A percentile compares a stretch with the other conserved stretches of the same genome.
phyloP scores from a whole-genome alignment of 1,284 basidiomycete species.

The Apiotrichum akiyoshidainum region DNA sequence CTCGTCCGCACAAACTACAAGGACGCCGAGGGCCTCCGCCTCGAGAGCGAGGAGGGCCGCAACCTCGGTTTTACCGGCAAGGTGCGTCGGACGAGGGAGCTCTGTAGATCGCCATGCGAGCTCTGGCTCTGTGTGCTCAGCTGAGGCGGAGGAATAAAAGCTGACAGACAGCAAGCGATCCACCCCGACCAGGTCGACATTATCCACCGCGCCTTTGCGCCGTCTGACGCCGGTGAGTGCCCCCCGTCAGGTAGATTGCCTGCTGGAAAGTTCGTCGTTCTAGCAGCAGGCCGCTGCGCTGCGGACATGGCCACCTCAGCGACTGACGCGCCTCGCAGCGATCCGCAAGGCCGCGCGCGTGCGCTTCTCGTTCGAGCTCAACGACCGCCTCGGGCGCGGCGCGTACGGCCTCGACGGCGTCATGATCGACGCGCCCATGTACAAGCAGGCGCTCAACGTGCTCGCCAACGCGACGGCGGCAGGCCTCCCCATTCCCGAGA shows the following conservation, averaged over 20 bases:
- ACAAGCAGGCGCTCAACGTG: slow-evolving; percentile 68
- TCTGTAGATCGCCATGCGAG: too few relatives aligned
- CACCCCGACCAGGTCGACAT: slow-evolving; percentile 80
- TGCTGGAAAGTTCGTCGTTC: too few relatives aligned
- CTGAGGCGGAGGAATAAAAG: too few relatives aligned
- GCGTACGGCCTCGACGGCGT: slow-evolving; percentile 65
- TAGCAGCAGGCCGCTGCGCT: too few relatives aligned
- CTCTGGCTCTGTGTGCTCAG: too few relatives aligned
- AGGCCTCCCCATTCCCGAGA: slow-evolving; percentile 60
- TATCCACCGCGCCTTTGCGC: slow-evolving; percentile 77
- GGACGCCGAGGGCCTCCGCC: slow-evolving; percentile 63
- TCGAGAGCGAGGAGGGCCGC: slow-evolving; percentile 75
- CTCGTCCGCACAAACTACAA: slow-evolving; percentile 93
- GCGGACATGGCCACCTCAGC: not conserved
- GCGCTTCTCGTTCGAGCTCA: slow-evolving; percentile 39
- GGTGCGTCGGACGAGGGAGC: slow-evolving; percentile 50
- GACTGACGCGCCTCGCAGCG: slow-evolving; percentile 59
- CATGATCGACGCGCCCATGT: slow-evolving; percentile 92
- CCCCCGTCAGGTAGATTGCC: too few relatives aligned
- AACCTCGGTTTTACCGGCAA: slow-evolving; percentile 81
- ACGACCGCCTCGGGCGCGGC: slow-evolving; percentile 53
- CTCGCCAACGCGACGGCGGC: slow-evolving; percentile 64
- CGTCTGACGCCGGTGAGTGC: slow-evolving; percentile 62
- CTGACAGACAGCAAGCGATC: slow-evolving; percentile 73
- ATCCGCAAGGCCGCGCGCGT: slow-evolving; percentile 75